Evolutionary conservation across 1,284 basidiomycete genomes (phyloP).

Genomic region (Trichosporon sp.): DNA sequence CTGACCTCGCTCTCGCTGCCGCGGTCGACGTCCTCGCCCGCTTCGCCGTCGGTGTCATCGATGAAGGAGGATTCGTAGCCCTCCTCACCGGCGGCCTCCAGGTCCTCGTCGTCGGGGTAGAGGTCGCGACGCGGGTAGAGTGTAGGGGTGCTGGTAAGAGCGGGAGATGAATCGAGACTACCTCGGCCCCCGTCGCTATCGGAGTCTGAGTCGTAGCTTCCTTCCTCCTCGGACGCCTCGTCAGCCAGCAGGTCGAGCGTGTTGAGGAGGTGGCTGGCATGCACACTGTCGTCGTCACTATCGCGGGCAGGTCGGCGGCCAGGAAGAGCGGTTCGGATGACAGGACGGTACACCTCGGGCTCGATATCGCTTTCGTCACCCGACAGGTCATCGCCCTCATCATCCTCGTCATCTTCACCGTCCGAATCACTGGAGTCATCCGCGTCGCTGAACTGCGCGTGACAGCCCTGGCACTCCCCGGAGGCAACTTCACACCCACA

Average conservation of each 20-base stretch:
- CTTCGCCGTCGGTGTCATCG: constrained; percentile 22
- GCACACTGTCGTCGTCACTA: constrained; percentile 12
- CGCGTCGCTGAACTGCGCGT: constrained; percentile 36
- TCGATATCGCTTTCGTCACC: neutral
- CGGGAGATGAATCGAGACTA: neutral
- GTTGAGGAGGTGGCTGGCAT: neutral
- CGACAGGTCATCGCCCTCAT: constrained; percentile 6
- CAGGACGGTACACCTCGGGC: neutral
- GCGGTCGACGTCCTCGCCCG: neutral
- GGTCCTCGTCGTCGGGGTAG: constrained; percentile 10
- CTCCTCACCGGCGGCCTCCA: constrained; percentile 22
- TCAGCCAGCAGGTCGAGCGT: constrained; percentile 24
- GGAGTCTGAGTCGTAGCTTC: constrained; percentile 2
- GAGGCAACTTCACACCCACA: constrained; percentile 47
- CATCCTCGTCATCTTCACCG: constrained; percentile 13
- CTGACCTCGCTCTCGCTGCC: constrained; percentile 21
- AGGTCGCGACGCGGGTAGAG: constrained; percentile 6
- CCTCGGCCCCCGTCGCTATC: neutral
- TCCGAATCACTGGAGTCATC: constrained; percentile 21
- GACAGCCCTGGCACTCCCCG: constrained; percentile 43
- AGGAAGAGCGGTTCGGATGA: constrained; percentile 1
- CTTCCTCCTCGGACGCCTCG: constrained; percentile 12
- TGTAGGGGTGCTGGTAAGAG: neutral
- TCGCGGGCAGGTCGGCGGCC: neutral
- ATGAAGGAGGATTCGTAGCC: constrained; percentile 34